phyloP scores from a whole-genome alignment of 2,329 filamentous ascomycete genomes.

The Pseudogymnoascus pannorum region DNA sequence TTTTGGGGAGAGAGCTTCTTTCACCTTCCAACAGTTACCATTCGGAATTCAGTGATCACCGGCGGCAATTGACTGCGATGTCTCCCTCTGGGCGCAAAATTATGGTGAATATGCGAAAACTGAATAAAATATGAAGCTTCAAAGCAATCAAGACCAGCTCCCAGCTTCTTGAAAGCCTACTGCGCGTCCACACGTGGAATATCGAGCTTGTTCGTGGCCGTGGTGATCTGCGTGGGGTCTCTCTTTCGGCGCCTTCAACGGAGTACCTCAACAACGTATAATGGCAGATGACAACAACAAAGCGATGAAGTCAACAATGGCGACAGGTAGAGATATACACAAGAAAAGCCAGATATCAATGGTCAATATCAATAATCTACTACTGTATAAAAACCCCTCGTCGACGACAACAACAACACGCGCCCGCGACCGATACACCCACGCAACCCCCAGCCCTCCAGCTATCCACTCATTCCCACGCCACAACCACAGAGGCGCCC shows the following conservation, averaged over 20 bases:
- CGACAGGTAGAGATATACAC: neutral
- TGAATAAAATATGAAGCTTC: neutral
- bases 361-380: neutral
- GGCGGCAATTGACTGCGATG: neutral
- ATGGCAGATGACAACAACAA: neutral
- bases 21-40: slow-evolving; percentile 8
- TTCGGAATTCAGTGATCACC: neutral
- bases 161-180: neutral
- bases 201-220: neutral
- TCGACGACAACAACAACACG: neutral
- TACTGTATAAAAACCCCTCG: neutral
- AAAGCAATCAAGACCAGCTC: neutral
- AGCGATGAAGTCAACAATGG: neutral
- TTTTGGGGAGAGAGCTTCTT: slow-evolving; percentile 6
- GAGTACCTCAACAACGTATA: neutral
- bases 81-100: neutral
- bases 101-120: neutral
- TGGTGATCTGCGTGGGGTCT: slow-evolving; percentile 4
- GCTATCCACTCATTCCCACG: slow-evolving; percentile 4
- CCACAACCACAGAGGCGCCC: slow-evolving; percentile 1
- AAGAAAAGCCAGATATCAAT: neutral
- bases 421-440: slow-evolving; percentile 1
- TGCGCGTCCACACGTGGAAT: neutral
- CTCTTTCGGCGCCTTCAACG: neutral
- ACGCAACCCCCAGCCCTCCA: slow-evolving; percentile 6